Evolutionary conservation across 257 asterid genomes (phyloP), one percentile per base, ranked within the genome.

Genomic region (Ocimum tenuiflorum): DNA sequence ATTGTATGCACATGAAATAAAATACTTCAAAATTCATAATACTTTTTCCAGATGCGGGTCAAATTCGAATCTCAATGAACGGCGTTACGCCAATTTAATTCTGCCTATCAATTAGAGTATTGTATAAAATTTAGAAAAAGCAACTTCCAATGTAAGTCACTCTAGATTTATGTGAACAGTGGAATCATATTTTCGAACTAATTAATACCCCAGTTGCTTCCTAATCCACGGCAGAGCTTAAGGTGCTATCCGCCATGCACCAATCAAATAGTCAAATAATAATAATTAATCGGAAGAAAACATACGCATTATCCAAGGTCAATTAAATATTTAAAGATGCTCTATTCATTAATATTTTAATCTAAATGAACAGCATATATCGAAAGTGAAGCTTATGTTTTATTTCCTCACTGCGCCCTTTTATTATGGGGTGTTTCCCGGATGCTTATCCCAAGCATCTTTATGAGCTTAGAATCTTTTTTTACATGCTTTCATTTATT

Each of bases 161-260:
- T 20, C 27, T 66, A 3, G 47, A 56, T 63, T 67, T 52, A 41
- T 48, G 64, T 41, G 63, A 63, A 47, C 31, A 18, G 77, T 65
- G 75, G 47, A 59, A 1, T 0, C n/a, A n/a, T n/a, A n/a, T n/a
- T n/a, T n/a, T n/a, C n/a, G n/a, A n/a, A n/a, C n/a, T n/a, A 61
- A 72, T 65, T 72, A 58, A 71, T 62, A 72, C 65, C 67, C 51
- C 53, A 48, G 14, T 24, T 81, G 83, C 73, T 79, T 79, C 82
- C 77, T 69, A 65, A 72, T 79, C 73, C 56, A 59, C 79, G 72
- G 76, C 82, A 76, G 51, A 50, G 53, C 15, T 46, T 54, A 60
- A 38, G 54, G 52, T 75, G 72, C 73, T 47, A 73, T 45, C 65
- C 65, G 59, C 56, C 68, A 56, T 56, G 39, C n/a, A 33, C n/a